Percentiles rank a stretch among this genome's conserved stretches.
phyloP scores from a whole-genome alignment of 2,329 filamentous ascomycete genomes.

The Neofusicoccum sp. region DNA sequence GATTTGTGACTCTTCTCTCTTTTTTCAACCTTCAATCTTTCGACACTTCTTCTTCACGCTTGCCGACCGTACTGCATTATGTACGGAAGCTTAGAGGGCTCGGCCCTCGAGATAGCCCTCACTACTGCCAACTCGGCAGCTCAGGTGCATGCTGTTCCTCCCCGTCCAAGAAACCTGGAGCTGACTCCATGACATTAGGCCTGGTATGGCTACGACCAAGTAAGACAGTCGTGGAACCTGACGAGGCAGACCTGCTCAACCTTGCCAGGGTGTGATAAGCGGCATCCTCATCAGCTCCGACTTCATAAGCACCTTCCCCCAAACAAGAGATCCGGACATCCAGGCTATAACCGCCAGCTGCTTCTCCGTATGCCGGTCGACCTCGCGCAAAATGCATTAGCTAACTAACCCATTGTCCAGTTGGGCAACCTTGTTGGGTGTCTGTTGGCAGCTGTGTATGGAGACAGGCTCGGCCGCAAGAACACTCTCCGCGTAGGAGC shows the following conservation, averaged over 20 bases:
- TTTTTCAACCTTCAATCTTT: too few species aligned
- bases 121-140: background rate
- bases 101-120: background rate
- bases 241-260: background rate
- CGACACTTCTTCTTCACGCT: too few species aligned
- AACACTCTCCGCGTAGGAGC: conserved; percentile 24
- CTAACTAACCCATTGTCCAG: background rate
- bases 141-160: background rate
- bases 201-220: conserved; percentile 24
- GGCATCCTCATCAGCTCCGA: conserved; percentile 24
- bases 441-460: conserved; percentile 11
- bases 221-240: background rate
- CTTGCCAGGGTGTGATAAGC: conserved; percentile 19
- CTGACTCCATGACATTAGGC: too few species aligned
- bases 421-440: background rate
- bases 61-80: too few species aligned
- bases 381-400: too few species aligned
- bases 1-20: too few species aligned
- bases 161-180: too few species aligned
- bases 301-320: conserved; percentile 25
- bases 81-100: background rate
- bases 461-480: conserved; percentile 24
- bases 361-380: conserved; percentile 24
- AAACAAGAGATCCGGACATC: conserved; percentile 24
- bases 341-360: conserved; percentile 27